Conservation (phyloP, 2,329 filamentous ascomycete species). For the Hypoxylon sp. region DNA sequence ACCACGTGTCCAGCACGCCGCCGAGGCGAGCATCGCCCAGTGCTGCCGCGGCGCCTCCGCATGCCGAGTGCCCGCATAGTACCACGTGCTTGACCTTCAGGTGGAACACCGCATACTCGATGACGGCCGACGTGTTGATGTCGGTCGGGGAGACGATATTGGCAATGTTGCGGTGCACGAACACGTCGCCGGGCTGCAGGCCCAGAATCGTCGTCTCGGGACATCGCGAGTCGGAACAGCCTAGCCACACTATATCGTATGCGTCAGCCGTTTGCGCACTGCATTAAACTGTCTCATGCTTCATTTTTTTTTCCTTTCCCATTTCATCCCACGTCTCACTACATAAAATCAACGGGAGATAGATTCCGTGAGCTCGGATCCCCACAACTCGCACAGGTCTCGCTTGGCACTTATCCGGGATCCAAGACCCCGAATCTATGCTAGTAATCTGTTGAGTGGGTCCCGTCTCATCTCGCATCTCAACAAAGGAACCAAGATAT, state of each 20-base stretch:
- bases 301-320: conserved; percentile 3
- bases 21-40: conserved; percentile 64
- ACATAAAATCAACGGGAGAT: background rate
- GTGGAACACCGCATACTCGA: conserved; percentile 83
- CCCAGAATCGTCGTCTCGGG: conserved; percentile 87
- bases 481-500: conserved; percentile 30
- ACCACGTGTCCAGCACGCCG: conserved; percentile 70
- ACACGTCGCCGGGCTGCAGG: conserved; percentile 85
- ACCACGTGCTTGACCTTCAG: conserved; percentile 80
- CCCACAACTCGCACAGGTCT: background rate
- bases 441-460: conserved; percentile 45
- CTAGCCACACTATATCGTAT: conserved; percentile 78
- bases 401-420: conserved; percentile 13
- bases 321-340: conserved; percentile 21
- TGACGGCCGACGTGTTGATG: conserved; percentile 80
- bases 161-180: conserved; percentile 92
- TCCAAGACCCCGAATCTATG: conserved; percentile 29
- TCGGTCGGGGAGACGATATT: conserved; percentile 84
- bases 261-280: conserved; percentile 9
- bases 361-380: background rate
- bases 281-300: conserved; percentile 32
- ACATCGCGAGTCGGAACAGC: conserved; percentile 87
- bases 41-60: conserved; percentile 76
- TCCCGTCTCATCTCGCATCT: conserved; percentile 37
- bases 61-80: conserved; percentile 77